phyloP scores from a whole-genome alignment of 148 eudicot genomes.

The Persicaria maculosa region DNA sequence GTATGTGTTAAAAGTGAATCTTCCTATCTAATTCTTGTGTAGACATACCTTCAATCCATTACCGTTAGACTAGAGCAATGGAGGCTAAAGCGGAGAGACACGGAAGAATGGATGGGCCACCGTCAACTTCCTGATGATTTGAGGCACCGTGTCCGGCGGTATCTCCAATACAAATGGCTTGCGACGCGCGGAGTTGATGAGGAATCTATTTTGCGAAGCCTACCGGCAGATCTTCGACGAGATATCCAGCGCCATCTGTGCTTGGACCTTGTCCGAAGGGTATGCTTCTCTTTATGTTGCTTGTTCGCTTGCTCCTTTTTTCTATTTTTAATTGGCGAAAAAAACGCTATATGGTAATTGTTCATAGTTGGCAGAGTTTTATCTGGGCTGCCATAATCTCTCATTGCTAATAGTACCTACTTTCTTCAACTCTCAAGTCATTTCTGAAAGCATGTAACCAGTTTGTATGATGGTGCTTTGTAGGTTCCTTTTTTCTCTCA shows the following conservation, averaged over 20 bases:
- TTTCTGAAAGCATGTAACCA: neutral
- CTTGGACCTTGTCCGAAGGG: constrained; percentile 86
- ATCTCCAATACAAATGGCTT: constrained; percentile 80
- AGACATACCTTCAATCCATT: constrained; percentile 83
- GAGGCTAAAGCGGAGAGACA: constrained; percentile 81
- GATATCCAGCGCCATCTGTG: constrained; percentile 84
- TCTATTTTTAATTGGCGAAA: too few species aligned
- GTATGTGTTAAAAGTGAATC: neutral
- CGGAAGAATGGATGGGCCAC: constrained; percentile 88
- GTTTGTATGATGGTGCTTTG: neutral
- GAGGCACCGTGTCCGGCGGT: constrained; percentile 61
- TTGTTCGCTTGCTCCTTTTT: neutral
- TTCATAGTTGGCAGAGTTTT: too few species aligned
- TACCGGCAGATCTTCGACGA: constrained; percentile 78
- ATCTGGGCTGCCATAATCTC: too few species aligned
- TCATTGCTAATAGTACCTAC: too few species aligned
- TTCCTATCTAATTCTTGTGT: constrained; percentile 14
- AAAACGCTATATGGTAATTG: too few species aligned
- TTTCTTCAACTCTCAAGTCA: neutral
- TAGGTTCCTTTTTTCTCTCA: constrained; percentile 90
- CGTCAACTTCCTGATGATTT: constrained; percentile 81
- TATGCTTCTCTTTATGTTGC: constrained; percentile 23
- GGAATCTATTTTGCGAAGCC: constrained; percentile 52
- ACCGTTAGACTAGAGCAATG: constrained; percentile 80
- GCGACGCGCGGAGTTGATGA: constrained; percentile 84